These are phyloP conservation scores for Aspergillus sp. DNA, from an alignment of 2,329 filamentous ascomycete genomes.

Conservation along the genomic window DNA sequence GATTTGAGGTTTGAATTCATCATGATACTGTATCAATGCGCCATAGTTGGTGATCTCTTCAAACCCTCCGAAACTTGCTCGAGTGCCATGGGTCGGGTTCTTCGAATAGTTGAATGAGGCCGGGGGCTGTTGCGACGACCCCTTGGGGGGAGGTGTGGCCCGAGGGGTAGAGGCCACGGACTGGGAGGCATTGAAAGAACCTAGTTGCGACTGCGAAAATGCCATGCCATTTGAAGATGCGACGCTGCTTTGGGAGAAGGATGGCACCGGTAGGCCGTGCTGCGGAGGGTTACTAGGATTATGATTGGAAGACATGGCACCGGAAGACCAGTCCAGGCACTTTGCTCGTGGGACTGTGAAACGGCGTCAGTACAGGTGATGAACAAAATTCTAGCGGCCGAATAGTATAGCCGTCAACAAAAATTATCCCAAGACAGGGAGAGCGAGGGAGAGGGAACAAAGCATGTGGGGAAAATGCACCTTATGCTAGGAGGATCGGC, in stretches of 20 bases:
- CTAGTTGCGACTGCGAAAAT: constrained; percentile 41
- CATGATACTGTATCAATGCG: constrained; percentile 36
- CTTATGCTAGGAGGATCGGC: constrained; percentile 23
- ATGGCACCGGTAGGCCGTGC: constrained; percentile 33
- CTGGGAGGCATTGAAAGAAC: constrained; percentile 45
- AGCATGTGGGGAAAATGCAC: constrained; percentile 25
- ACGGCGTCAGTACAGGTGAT: background rate
- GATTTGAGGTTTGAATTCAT: constrained; percentile 47
- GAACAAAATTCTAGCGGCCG: background rate
- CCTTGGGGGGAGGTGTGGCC: constrained; percentile 44
- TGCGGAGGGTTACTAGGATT: constrained; percentile 23
- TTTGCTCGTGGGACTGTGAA: constrained; percentile 5
- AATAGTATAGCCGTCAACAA: constrained; percentile 9
- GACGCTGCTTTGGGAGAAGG: constrained; percentile 39
- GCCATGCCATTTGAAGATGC: constrained; percentile 39
- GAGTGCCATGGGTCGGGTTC: constrained; percentile 32
- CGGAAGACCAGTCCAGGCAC: constrained; percentile 6
- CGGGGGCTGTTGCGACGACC: constrained; percentile 43
- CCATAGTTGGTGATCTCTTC: constrained; percentile 43
- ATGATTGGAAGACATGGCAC: constrained; percentile 30
- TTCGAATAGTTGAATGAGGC: constrained; percentile 40
- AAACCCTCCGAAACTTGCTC: constrained; percentile 39
- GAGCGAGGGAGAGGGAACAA: constrained; percentile 4
- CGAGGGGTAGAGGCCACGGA: constrained; percentile 47
- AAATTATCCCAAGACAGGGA: constrained; percentile 11